A percentile compares a stretch with the other conserved stretches of the same genome.
phyloP scores from a whole-genome alignment of 768 basidiomycete genomes.

The Lactarius vividus region DNA sequence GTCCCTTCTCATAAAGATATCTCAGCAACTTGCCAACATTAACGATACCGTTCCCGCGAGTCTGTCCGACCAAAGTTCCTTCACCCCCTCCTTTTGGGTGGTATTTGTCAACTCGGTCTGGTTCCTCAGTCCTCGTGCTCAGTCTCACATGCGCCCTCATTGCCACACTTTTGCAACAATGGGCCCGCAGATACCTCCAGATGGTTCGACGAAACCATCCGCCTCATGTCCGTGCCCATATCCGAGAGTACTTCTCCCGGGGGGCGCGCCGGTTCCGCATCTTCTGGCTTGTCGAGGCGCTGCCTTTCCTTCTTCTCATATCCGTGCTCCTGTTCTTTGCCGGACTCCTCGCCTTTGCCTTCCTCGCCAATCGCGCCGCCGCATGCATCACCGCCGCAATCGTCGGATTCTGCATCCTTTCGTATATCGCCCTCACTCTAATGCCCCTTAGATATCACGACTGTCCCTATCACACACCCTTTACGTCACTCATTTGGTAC shows the following conservation, averaged over 20 bases:
- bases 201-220: not conserved
- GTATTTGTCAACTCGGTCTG: not conserved
- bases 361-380: not conserved
- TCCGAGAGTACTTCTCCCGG: constrained; percentile 33
- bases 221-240: not conserved
- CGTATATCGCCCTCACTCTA: not conserved
- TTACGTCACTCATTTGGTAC: constrained; percentile 5
- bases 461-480: not conserved
- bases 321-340: not conserved
- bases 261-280: constrained; percentile 42
- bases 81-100: not conserved
- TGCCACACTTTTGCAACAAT: constrained; percentile 6
- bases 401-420: not conserved
- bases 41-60: not conserved
- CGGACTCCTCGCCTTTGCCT: constrained; percentile 6
- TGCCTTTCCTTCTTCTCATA: constrained; percentile 25
- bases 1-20: not conserved
- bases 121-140: constrained; percentile 3
- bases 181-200: constrained; percentile 4
- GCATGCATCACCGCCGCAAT: not conserved
- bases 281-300: constrained; percentile 39
- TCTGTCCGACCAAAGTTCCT: not conserved
- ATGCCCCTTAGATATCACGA: not conserved
- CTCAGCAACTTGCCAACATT: not conserved
- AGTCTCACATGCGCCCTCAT: not conserved